phyloP scores from a whole-genome alignment of 1,284 basidiomycete species.

The Moesziomyces antarcticus region DNA sequence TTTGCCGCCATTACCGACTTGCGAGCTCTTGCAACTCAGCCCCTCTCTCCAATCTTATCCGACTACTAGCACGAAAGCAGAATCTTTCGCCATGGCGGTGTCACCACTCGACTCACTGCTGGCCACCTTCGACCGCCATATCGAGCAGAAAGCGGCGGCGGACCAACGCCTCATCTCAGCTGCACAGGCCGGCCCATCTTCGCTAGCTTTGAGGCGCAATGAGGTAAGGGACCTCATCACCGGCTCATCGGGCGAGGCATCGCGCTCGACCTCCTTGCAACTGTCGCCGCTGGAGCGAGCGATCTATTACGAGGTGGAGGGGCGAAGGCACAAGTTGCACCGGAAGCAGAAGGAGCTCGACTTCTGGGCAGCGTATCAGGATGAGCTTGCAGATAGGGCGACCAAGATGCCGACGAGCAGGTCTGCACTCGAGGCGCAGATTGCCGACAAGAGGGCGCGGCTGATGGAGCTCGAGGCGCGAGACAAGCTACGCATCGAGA shows the following conservation, averaged over 20 bases:
- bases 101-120: slow-evolving; percentile 33
- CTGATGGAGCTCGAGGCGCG: slow-evolving; percentile 24
- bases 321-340: slow-evolving; percentile 13
- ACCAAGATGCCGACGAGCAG: slow-evolving; percentile 37
- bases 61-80: too few species aligned
- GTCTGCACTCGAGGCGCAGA: slow-evolving; percentile 26
- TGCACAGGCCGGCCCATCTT: slow-evolving; percentile 23
- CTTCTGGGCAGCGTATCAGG: slow-evolving; percentile 48
- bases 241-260: background rate
- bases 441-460: slow-evolving; percentile 26
- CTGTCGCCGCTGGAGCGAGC: slow-evolving; percentile 45
- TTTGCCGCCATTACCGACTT: too few species aligned
- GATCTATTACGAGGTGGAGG: slow-evolving; percentile 40
- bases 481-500: slow-evolving; percentile 28
- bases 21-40: too few species aligned
- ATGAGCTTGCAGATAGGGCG: slow-evolving; percentile 15
- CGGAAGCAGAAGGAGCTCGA: slow-evolving; percentile 35
- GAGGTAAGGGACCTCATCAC: slow-evolving; percentile 27
- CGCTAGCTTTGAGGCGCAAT: slow-evolving; percentile 11
- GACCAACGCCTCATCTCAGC: slow-evolving; percentile 7
- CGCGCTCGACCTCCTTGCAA: background rate
- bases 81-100: slow-evolving; percentile 11
- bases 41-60: too few species aligned
- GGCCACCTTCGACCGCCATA: slow-evolving; percentile 31
- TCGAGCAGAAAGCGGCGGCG: slow-evolving; percentile 16